Evolutionary conservation across 192 early-diverging fungal genomes (phyloP), one percentile per base, ranked within the genome.

Genomic region (Coemansia sp.): DNA sequence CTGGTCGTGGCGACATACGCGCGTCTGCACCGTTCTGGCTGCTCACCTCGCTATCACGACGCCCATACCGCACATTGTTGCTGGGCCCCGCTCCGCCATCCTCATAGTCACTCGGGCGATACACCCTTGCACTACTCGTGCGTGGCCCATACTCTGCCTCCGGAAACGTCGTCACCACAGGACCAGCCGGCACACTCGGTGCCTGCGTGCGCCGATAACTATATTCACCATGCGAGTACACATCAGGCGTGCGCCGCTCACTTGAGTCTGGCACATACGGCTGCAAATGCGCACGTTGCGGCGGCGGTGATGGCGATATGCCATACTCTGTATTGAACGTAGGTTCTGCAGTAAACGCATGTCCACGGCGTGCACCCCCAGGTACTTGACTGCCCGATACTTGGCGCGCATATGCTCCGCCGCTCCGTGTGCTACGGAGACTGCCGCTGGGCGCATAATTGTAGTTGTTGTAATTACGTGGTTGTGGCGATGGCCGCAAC

Each of bases 341-440:
- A 19, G 47, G 21, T 28, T 62, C 28, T 19, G 54, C 31, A 7
- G 59, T 11, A 36, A 34, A 37, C 61, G 54, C 4, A 52, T 36
- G 25, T 17, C 31, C n/a, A 4, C 28, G 20, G 48, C 60, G n/a
- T 3, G 50, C 4, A n/a, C 31, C 52, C 17, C 36, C 26, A 47
- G 47, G 15, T 42, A 15, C 62, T 54, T 40, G n/a, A 51, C 7
- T 11, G 53, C 40, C 8, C 40, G 53, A 10, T 14, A 25, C 12
- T 6, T 40, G 2, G 62, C 62, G 62, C 3, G 62, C 10, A 19
- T 63, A 64, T 40, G 56, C 55, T 25, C 52, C 61, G 31, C 25
- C 66, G 67, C 62, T 73, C 19, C 76, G 66, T 0, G 76, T 79
- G 67, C 64, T 79, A 23, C 76, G 66, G 49, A 79, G 64, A 28